These are phyloP conservation scores for Leptographium radiaticola DNA, from an alignment of 2,329 filamentous ascomycete genomes.

Conservation along the genomic window DNA sequence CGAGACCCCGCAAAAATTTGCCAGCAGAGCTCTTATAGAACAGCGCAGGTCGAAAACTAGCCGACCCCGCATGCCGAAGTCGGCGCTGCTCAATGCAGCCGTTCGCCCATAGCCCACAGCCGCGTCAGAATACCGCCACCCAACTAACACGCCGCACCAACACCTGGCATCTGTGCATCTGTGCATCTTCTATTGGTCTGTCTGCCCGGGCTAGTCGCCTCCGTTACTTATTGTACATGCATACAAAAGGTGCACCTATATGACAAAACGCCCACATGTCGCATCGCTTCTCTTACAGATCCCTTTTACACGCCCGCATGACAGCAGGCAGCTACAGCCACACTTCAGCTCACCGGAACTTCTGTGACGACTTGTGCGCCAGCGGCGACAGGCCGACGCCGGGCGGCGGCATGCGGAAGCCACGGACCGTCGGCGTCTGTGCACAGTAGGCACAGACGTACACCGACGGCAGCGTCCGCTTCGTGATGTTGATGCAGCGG, in stretches of 20 bases:
- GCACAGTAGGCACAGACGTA: constrained; percentile 54
- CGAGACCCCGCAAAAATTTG: neutral
- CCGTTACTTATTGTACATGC: neutral
- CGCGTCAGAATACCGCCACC: neutral
- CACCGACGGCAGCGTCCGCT: constrained; percentile 41
- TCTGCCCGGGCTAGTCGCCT: no score
- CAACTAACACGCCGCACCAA: neutral
- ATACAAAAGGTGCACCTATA: neutral
- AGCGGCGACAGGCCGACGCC: constrained; percentile 24
- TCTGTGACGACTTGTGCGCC: constrained; percentile 31
- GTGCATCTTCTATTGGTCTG: no score
- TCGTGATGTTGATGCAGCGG: constrained; percentile 47
- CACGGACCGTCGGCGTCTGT: constrained; percentile 41
- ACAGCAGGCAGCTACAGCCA: neutral
- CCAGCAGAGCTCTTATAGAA: neutral
- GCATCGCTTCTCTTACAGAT: neutral
- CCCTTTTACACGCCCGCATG: neutral
- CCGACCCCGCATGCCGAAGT: constrained; percentile 10
- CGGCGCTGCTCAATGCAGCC: neutral
- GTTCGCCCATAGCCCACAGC: neutral
- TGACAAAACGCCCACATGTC: no score
- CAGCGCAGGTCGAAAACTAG: neutral
- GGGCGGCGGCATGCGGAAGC: constrained; percentile 27
- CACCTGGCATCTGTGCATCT: neutral
- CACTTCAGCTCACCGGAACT: constrained; percentile 24